Evolutionary conservation across 495 filamentous ascomycete species (phyloP), one percentile per base, ranked within the genome.

Genomic region (Penicillium desertorum): DNA sequence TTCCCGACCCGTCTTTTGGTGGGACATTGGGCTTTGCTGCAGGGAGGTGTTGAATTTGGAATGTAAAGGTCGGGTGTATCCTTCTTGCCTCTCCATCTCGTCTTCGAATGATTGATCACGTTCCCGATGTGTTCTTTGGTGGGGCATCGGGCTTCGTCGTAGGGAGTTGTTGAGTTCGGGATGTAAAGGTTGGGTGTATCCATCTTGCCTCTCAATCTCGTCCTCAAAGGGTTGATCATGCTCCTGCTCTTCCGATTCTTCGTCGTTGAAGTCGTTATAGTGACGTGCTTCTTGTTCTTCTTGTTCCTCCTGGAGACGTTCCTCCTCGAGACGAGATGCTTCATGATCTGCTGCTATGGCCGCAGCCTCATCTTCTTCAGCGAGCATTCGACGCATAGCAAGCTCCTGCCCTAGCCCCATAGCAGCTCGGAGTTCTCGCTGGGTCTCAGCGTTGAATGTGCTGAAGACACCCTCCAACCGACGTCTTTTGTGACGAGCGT

Each of bases 391-490:
- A 16, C 68, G 69, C 58, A 70, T 73, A 4, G 78, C 79, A 47
- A 83, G 65, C 50, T 77, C 71, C 48, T 83, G 78, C 11, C 79
- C 81, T 54, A 83, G 70, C 7, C 71, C 68, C 49, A 83, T 64
- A 32, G 74, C 76, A 30, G 73, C 75, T 52, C 70, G 71, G 41
- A 82, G 59, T 60, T 79, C 71, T 60, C 71, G 64, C 54, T 71
- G 66, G 4, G 76, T 76, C 5, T 74, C 70, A 20, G 71, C 63
- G 22, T 76, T 68, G 39, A 83, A 76, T 14, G 73, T 76, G 44
- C 67, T 64, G 58, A 83, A 82, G 9, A 80, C 55, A 44, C 67
- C 49, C 44, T 83, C 70, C 20, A 75, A 44, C 1, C 67, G 71
- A 55, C 32, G 52, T 37, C 71, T 67, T 45, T 71, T 69, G 5